Evolutionary conservation across 2,329 filamentous ascomycete species (phyloP), one percentile per base, ranked within the genome.

Genomic region (Diaporthe aspalathi): DNA sequence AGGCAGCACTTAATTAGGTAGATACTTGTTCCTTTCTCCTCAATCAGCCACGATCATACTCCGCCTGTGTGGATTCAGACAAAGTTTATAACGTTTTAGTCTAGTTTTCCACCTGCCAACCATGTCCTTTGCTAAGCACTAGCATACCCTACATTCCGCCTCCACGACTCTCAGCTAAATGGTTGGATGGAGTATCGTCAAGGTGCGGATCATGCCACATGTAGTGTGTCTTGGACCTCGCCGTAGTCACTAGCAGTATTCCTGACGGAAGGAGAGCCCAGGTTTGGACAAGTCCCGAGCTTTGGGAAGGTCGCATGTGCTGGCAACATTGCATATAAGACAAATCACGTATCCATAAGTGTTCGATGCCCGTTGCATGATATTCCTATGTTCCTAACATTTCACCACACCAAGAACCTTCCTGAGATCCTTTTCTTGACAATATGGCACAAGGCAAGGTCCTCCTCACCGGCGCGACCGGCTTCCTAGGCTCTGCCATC

Each of bases 381-480:
- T 38, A 12, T 14, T 16, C 38, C 8, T 7, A 38, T 38, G 12
- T 24, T 35, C 11, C 43, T 5, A 5, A 38, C n/a, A 1, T 5
- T 45, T 43, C n/a, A 14, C n/a, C 11, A 50, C 8, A 27, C 4
- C 8, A 43, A 50, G 20, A 45, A 47, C n/a, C 32, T 40, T n/a
- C 22, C 16, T 43, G 7, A 9, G 17, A 9, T 38, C 9, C 35
- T n/a, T 52, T 47, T n/a, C n/a, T 24, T 20, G 53, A n/a, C 20
- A 17, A 27, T 29, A 70, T 71, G 68, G 62, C 62, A 38, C 53
- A 56, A n/a, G 68, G 68, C 38, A 70, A 70, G 43, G 71, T 74
- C 43, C 73, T 77, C 47, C 73, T 77, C 43, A 77, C 76, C 14
- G 76, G 76, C 14, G 76, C 74, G 27, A 74, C 74, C 24, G 76